Evolutionary conservation across 2,329 filamentous ascomycete species (phyloP).

Genomic region (Hymenoscyphus scutula): DNA sequence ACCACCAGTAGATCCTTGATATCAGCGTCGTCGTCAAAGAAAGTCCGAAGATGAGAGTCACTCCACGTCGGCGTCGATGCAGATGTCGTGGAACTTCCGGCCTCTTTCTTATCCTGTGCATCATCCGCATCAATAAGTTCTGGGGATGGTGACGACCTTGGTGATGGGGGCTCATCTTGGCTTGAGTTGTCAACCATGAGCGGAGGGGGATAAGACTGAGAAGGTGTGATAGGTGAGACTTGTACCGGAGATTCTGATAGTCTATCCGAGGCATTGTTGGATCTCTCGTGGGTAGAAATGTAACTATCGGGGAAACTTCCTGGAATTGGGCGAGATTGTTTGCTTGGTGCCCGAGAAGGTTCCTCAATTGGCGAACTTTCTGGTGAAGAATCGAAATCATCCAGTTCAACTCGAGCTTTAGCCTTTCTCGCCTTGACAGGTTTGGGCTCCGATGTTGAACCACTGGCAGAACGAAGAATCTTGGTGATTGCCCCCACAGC

Average conservation of each 20-base stretch:
- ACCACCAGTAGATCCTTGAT: slow-evolving; percentile 88
- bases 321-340: slow-evolving; percentile 33
- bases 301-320: slow-evolving; percentile 38
- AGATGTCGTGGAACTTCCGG: slow-evolving; percentile 54
- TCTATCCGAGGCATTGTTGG: slow-evolving; percentile 41
- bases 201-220: slow-evolving; percentile 56
- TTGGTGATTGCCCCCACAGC: slow-evolving; percentile 42
- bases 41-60: slow-evolving; percentile 78
- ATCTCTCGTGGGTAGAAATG: slow-evolving; percentile 34
- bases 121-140: slow-evolving; percentile 54
- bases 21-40: slow-evolving; percentile 86
- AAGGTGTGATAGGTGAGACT: slow-evolving; percentile 55
- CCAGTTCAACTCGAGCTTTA: slow-evolving; percentile 63
- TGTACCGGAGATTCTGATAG: slow-evolving; percentile 68
- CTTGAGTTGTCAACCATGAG: slow-evolving; percentile 71
- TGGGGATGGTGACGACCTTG: slow-evolving; percentile 62
- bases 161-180: slow-evolving; percentile 63
- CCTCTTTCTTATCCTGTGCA: slow-evolving; percentile 29
- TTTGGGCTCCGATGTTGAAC: slow-evolving; percentile 46
- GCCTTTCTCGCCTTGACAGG: slow-evolving; percentile 57
- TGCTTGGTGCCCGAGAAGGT: slow-evolving; percentile 22
- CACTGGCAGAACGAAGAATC: slow-evolving; percentile 41
- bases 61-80: slow-evolving; percentile 72
- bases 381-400: slow-evolving; percentile 61
- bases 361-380: slow-evolving; percentile 39